Evolutionary conservation across 1,284 basidiomycete genomes (phyloP).

Genomic region (Lentinus polychrous): DNA sequence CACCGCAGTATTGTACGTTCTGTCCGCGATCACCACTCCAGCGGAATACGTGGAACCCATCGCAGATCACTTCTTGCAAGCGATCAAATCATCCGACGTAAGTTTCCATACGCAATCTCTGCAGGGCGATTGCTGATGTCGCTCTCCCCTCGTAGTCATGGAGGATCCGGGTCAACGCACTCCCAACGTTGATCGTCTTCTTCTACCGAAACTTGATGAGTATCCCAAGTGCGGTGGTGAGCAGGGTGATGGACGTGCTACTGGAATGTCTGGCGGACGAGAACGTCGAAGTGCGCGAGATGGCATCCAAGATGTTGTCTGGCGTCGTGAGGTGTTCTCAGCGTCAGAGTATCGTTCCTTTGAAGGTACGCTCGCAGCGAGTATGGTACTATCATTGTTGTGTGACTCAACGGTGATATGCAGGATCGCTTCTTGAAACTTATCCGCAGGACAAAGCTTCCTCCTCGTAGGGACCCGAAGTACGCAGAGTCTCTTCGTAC

Average conservation of each 20-base stretch:
- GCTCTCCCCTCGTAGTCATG: conserved; percentile 56
- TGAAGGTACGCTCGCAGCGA: conserved; percentile 53
- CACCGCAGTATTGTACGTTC: conserved; percentile 65
- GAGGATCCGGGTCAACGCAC: conserved; percentile 69
- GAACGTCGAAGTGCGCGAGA: conserved; percentile 92
- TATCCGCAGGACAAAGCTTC: conserved; percentile 60
- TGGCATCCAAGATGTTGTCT: conserved; percentile 86
- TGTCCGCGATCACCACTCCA: conserved; percentile 65
- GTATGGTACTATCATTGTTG: conserved; percentile 9
- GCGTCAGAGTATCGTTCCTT: conserved; percentile 77
- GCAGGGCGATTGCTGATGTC: conserved; percentile 6
- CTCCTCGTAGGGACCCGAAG: conserved; percentile 59
- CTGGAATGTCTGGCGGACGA: conserved; percentile 83
- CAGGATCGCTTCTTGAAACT: conserved; percentile 76
- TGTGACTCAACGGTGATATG: neutral
- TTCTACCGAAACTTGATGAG: conserved; percentile 82
- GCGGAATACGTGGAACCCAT: conserved; percentile 55
- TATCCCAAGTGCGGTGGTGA: conserved; percentile 60
- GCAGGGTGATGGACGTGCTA: conserved; percentile 73
- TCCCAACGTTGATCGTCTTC: conserved; percentile 75
- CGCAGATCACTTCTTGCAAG: conserved; percentile 51
- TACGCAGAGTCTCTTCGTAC: conserved; percentile 73
- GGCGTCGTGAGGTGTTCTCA: conserved; percentile 93
- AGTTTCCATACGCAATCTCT: conserved; percentile 15
- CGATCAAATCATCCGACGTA: conserved; percentile 67